Conservation (phyloP, 192 early-diverging fungal species). For the Dimargaris verticillata region DNA sequence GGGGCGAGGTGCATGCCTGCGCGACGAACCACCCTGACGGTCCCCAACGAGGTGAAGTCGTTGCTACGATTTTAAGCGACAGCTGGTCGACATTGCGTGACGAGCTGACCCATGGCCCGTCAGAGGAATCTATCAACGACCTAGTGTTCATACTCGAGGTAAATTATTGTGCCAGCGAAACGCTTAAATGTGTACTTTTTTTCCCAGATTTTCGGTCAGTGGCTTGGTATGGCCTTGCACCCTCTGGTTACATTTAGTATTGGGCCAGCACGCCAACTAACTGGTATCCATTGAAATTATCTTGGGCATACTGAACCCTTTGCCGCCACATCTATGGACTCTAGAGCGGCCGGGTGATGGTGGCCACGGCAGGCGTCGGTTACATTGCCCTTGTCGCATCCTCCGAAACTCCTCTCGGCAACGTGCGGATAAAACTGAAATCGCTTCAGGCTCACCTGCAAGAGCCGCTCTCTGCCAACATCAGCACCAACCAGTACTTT, state of each 20-base stretch:
- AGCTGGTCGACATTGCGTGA: conserved; percentile 1
- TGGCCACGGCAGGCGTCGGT: not conserved
- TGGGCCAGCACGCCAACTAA: not conserved
- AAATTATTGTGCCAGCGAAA: not conserved
- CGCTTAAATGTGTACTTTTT: not conserved
- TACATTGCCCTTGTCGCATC: not conserved
- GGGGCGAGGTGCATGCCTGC: conserved; percentile 8
- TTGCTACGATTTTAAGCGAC: conserved; percentile 1
- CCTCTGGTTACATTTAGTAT: not conserved
- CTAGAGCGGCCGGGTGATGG: not conserved
- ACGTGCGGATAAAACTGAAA: conserved; percentile 5
- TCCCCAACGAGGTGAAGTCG: not conserved
- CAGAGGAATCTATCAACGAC: not conserved
- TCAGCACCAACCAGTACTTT: too few relatives aligned
- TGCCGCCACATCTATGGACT: not conserved
- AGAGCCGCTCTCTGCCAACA: conserved; percentile 5
- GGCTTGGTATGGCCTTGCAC: not conserved
- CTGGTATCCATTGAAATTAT: not conserved
- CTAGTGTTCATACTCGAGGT: not conserved
- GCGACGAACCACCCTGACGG: conserved; percentile 9
- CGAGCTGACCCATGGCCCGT: not conserved
- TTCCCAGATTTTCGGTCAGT: not conserved
- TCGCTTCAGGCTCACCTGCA: conserved; percentile 3
- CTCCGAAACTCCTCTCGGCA: conserved; percentile 1
- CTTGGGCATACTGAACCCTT: not conserved